A percentile compares a stretch with the other conserved stretches of the same genome.
These are phyloP conservation scores for Pseudoneurospora amorphoporcata DNA, from an alignment of 495 filamentous ascomycete species.

Conservation along the genomic window DNA sequence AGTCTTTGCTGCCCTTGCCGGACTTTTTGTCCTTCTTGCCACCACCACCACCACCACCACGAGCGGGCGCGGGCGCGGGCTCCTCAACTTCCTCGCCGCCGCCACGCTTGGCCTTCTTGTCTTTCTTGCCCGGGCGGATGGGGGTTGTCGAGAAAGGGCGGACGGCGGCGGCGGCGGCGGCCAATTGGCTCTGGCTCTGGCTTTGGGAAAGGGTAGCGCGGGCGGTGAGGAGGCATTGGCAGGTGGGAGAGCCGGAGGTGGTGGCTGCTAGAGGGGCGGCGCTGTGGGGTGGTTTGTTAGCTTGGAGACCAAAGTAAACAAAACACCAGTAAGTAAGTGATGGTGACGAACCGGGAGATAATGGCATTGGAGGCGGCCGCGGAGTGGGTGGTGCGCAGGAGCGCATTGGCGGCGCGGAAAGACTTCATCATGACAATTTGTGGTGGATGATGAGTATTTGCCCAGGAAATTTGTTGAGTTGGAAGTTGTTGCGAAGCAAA, in stretches of 20 bases:
- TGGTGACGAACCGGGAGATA: slow-evolving; percentile 1
- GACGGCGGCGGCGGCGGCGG: neutral
- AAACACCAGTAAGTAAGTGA: neutral
- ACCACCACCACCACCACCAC: neutral
- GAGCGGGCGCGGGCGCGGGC: neutral
- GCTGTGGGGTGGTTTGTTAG: neutral
- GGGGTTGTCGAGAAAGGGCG: neutral
- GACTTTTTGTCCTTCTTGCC: neutral
- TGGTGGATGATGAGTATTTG: neutral
- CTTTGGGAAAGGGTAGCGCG: neutral
- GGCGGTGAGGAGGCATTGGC: neutral
- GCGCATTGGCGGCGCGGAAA: slow-evolving; percentile 11
- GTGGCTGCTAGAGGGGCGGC: neutral
- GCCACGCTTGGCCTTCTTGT: slow-evolving; percentile 2
- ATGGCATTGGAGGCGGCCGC: neutral
- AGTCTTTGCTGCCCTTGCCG: neutral
- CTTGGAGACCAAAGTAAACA: neutral
- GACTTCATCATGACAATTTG: slow-evolving; percentile 10
- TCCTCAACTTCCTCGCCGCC: neutral
- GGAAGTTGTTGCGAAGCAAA: neutral
- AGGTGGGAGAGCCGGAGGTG: neutral
- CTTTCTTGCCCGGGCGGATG: neutral
- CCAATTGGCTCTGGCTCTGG: neutral
- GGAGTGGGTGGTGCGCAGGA: slow-evolving; percentile 8
- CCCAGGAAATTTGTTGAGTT: neutral